Evolutionary conservation across 305 asterid species (phyloP), one percentile per base, ranked within the genome.

Genomic region (Fraxinus velutina): DNA sequence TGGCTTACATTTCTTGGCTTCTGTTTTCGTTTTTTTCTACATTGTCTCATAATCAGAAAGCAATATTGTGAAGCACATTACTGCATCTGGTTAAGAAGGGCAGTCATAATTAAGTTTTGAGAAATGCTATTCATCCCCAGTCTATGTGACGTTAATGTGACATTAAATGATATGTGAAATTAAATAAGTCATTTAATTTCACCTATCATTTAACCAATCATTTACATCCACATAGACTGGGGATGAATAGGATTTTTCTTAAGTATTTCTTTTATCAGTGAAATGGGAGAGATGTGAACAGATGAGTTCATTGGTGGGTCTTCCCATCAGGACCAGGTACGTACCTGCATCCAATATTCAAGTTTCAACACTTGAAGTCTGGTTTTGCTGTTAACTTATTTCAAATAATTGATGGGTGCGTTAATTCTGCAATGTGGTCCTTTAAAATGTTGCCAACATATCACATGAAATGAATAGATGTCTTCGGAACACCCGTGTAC

Each of bases 401-500:
- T 52, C 9, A 21, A 81, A 76, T 79, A 72, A 72, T 85, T 81
- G 82, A 80, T 3, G 55, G n/a, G 4, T 5, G n/a, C 55, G 7
- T 57, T 15, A 57, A 57, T 57, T 57, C 68, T 17, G 68, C 27
- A 57, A 6, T 2, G 33, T 86, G 90, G 89, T 86, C 89, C 90
- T 39, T n/a, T 52, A 57, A 19, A 57, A 6, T 6, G 68, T 57
- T 7, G 8, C 72, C 30, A 60, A 22, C 33, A 62, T 22, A 9
- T 62, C 72, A 62, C 72, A 62, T 62, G 32, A 62, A 62, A 62
- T 62, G 33, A 62, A 22, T 6, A 62, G 32, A 6, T 62, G 72
- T 62, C 72, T 21, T 42, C 4, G 4, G 55, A 10, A 44, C n/a
- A 0, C n/a, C 17, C 52, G 0, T 10, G 5, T 12, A 44, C 55